phyloP scores from a whole-genome alignment of 1,284 basidiomycete species.

The Trametes polyzona region DNA sequence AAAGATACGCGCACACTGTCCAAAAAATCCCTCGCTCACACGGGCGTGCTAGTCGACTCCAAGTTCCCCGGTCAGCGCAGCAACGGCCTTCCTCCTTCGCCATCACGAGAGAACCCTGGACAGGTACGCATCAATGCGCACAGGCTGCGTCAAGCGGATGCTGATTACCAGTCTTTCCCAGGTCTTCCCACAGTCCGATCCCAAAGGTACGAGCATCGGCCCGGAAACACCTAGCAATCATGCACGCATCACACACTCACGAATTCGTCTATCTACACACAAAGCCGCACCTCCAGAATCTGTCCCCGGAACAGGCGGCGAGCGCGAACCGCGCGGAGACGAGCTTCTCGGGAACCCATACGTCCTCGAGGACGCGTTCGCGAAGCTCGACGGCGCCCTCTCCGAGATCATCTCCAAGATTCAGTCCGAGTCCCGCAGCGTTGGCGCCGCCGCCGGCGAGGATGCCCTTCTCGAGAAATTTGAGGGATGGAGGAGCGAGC shows the following conservation, averaged over 20 bases:
- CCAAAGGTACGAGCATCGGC: no score
- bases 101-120: slow-evolving; percentile 36
- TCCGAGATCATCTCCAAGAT: slow-evolving; percentile 28
- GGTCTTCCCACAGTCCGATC: slow-evolving; percentile 37
- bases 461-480: slow-evolving; percentile 30
- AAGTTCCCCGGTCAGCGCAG: slow-evolving; percentile 33
- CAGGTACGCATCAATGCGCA: slow-evolving; percentile 21
- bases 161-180: slow-evolving; percentile 1
- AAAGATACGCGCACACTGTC: background rate
- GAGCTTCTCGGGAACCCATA: slow-evolving; percentile 32
- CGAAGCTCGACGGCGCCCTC: slow-evolving; percentile 31
- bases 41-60: slow-evolving; percentile 25
- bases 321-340: slow-evolving; percentile 9
- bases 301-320: slow-evolving; percentile 33
- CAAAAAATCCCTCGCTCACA: background rate
- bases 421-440: slow-evolving; percentile 26
- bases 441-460: slow-evolving; percentile 26
- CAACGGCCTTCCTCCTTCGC: slow-evolving; percentile 32
- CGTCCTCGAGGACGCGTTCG: slow-evolving; percentile 26
- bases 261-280: background rate
- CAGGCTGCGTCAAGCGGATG: background rate
- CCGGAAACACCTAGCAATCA: no score
- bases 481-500: slow-evolving; percentile 29
- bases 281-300: slow-evolving; percentile 34
- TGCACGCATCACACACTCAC: background rate